Evolutionary conservation across 176 grass and related monocot species (phyloP), one percentile per base, ranked within the genome.

Genomic region (Aegilops sharonensis): DNA sequence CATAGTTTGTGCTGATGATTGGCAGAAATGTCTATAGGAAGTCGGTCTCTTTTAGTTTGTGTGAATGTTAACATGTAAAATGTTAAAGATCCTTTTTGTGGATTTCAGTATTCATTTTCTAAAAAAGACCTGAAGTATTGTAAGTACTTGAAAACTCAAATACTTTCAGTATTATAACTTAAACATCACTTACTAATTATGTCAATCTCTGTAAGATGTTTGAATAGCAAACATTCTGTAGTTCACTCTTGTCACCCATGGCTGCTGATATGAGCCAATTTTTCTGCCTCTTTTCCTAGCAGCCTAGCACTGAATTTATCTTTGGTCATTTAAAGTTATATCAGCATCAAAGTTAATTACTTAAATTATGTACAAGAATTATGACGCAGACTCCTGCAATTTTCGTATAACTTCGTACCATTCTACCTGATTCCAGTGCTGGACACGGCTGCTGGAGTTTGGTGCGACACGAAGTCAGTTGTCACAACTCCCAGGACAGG

Each of bases 381-480:
- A 35, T 1, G 11, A 86, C 70, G 54, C 52, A 43, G 11, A 43
- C 23, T 71, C 9, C 12, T 40, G 17, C 0, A 52, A 85, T 31
- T 70, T 63, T 83, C 50, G 57, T 87, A 64, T 50, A 67, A 75
- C 7, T 21, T 78, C 5, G 23, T 87, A 66, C 35, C 42, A 67
- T 75, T 60, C 80, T 21, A 85, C 82, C 56, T 89, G 61, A 40
- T 94, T 85, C 91, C 93, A 99, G 97, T 99, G 29, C 60, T 99
- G 68, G 97, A 99, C 52, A 99, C 97, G 72, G 97, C 97, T 88
- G 97, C 97, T 81, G 97, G 97, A 78, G 97, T 99, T 54, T 99
- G 97, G 97, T 99, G 97, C 17, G 97, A 99, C 85, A 97, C 85
- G 64, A 95, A 91, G 61, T 92, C 93, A 21, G 96, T 98, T 85